These are phyloP conservation scores for Petunia secreta DNA, from an alignment of 257 asterid genomes.

Conservation along the genomic window DNA sequence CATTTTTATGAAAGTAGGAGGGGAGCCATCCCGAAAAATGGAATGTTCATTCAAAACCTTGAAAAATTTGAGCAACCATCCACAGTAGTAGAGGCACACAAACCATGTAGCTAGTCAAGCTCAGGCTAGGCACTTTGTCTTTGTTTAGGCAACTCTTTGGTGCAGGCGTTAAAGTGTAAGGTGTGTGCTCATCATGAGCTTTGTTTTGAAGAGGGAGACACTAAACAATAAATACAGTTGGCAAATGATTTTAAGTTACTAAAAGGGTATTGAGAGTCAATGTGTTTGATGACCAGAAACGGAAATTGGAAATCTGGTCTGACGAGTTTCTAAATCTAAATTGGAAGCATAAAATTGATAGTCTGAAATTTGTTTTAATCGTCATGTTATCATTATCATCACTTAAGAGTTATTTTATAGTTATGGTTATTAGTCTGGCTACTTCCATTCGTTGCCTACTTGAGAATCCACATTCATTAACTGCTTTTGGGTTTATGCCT, in stretches of 20 bases:
- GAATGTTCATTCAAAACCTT: neutral
- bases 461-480: neutral
- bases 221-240: neutral
- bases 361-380: neutral
- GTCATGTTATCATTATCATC: neutral
- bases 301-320: neutral
- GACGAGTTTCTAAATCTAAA: neutral
- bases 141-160: conserved; percentile 10
- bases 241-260: neutral
- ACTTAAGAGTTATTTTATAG: neutral
- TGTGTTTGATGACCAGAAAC: neutral
- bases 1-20: neutral
- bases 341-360: neutral
- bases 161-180: neutral
- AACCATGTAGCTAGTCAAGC: neutral
- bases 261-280: neutral
- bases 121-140: conserved; percentile 7
- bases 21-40: neutral
- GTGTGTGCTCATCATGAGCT: neutral
- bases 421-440: neutral
- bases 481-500: neutral
- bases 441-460: neutral
- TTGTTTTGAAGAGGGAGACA: conserved; percentile 15
- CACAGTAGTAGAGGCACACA: neutral
- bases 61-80: neutral